Conservation (phyloP, 305 asterid genomes). For the Fraxinus latifolia region DNA sequence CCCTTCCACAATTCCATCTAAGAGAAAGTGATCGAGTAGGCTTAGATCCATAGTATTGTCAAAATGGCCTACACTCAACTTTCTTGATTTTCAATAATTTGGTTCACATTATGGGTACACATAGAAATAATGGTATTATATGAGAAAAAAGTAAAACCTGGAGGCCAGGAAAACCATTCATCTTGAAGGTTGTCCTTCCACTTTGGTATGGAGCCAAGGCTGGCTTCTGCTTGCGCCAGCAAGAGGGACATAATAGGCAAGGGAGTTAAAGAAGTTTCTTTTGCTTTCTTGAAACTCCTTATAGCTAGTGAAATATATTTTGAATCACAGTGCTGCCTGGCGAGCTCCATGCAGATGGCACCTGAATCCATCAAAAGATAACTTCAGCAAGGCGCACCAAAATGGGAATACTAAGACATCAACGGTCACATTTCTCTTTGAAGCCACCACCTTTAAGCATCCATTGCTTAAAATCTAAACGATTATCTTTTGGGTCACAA, state of each 20-base stretch:
- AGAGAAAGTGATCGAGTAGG: neutral
- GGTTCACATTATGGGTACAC: conserved; percentile 5
- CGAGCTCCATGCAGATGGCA: conserved; percentile 84
- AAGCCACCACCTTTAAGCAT: conserved; percentile 6
- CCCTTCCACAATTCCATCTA: neutral
- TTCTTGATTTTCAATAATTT: conserved; percentile 5
- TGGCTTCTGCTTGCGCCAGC: conserved; percentile 92
- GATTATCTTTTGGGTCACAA: neutral
- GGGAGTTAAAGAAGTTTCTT: conserved; percentile 38
- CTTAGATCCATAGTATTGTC: neutral
- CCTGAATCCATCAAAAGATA: conserved; percentile 41
- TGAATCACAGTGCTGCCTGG: conserved; percentile 66
- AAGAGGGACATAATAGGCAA: conserved; percentile 63
- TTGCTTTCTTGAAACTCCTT: conserved; percentile 75
- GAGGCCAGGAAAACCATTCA: conserved; percentile 81
- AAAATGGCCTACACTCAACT: conserved; percentile 2
- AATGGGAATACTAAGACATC: neutral
- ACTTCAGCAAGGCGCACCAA: neutral
- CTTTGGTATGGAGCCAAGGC: conserved; percentile 68
- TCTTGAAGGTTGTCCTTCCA: conserved; percentile 66
- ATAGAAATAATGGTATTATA: conserved; percentile 6
- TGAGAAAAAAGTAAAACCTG: conserved; percentile 46
- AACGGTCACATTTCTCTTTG: neutral
- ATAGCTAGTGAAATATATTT: conserved; percentile 57
- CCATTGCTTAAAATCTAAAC: neutral